These are phyloP conservation scores for Opeltia flavorubescens DNA, from an alignment of 495 filamentous ascomycete genomes.

Conservation along the genomic window DNA sequence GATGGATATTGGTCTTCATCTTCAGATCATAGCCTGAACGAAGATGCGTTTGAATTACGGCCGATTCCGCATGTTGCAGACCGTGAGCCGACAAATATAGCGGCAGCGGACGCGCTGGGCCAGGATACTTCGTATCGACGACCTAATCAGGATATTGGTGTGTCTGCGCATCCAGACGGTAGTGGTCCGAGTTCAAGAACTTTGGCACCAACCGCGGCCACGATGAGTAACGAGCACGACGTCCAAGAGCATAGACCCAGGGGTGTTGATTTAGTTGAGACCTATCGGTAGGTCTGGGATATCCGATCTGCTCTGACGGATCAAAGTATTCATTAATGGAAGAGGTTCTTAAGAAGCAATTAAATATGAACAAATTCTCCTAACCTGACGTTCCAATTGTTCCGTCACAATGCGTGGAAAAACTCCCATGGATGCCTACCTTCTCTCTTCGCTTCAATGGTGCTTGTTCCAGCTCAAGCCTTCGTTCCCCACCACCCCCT, in stretches of 20 bases:
- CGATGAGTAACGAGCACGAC: too few species aligned
- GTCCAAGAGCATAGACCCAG: background rate
- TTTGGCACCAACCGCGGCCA: too few species aligned
- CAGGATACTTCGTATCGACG: slow-evolving; percentile 25
- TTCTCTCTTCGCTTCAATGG: background rate
- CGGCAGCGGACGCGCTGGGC: slow-evolving; percentile 11
- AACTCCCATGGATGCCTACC: too few species aligned
- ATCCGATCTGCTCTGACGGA: too few species aligned
- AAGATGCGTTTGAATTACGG: slow-evolving; percentile 30
- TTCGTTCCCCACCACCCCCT: slow-evolving; percentile 6
- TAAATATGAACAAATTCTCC: background rate
- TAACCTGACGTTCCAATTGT: too few species aligned
- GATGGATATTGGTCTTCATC: slow-evolving; percentile 30
- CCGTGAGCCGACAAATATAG: slow-evolving; percentile 3
- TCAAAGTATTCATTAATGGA: too few species aligned
- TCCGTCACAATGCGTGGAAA: too few species aligned
- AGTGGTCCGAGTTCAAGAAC: background rate
- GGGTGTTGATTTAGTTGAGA: background rate
- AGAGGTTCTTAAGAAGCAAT: too few species aligned
- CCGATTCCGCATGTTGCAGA: slow-evolving; percentile 10
- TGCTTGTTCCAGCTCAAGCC: slow-evolving; percentile 3
- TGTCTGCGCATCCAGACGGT: background rate
- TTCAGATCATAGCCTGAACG: slow-evolving; percentile 21
- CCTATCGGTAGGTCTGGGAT: background rate
- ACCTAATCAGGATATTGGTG: background rate